Conservation (phyloP, 441 rosid genomes). For the Macaranga tanarius region DNA sequence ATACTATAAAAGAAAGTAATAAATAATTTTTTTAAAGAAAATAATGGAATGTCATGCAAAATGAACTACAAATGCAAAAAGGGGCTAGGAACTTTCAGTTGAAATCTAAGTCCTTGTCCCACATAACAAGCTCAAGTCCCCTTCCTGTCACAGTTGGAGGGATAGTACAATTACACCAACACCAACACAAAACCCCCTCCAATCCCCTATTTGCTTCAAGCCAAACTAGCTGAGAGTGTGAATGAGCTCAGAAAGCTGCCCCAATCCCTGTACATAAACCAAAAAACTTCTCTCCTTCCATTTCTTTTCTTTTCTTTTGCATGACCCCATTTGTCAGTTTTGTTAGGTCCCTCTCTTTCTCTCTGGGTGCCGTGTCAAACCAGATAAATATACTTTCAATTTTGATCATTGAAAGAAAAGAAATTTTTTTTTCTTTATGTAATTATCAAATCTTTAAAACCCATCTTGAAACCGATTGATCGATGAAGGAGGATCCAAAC, state of each 20-base stretch:
- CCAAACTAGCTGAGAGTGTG: slow-evolving; percentile 54
- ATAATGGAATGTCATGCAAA: slow-evolving; percentile 34
- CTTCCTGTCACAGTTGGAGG: slow-evolving; percentile 18
- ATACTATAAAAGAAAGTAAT: background rate
- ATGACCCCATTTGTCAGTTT: slow-evolving; percentile 61
- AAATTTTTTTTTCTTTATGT: background rate
- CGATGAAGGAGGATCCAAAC: slow-evolving; percentile 38
- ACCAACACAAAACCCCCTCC: slow-evolving; percentile 29
- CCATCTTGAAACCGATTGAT: slow-evolving; percentile 56
- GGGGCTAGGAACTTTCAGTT: slow-evolving; percentile 47
- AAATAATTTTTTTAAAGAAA: background rate
- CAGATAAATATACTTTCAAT: slow-evolving; percentile 26
- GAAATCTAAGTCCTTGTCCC: slow-evolving; percentile 48
- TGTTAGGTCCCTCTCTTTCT: slow-evolving; percentile 43
- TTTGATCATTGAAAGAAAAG: slow-evolving; percentile 1
- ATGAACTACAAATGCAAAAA: slow-evolving; percentile 29
- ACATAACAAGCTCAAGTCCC: slow-evolving; percentile 33
- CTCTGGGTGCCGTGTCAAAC: slow-evolving; percentile 45
- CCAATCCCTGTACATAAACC: slow-evolving; percentile 52
- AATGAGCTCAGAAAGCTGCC: slow-evolving; percentile 62
- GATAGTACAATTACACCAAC: slow-evolving; percentile 28
- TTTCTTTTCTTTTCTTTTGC: slow-evolving; percentile 14
- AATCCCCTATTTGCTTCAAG: slow-evolving; percentile 39
- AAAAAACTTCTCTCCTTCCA: slow-evolving; percentile 30
- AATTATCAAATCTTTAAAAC: slow-evolving; percentile 32